phyloP scores from a whole-genome alignment of 176 grass and related monocot species.

The Pharus latifolius region DNA sequence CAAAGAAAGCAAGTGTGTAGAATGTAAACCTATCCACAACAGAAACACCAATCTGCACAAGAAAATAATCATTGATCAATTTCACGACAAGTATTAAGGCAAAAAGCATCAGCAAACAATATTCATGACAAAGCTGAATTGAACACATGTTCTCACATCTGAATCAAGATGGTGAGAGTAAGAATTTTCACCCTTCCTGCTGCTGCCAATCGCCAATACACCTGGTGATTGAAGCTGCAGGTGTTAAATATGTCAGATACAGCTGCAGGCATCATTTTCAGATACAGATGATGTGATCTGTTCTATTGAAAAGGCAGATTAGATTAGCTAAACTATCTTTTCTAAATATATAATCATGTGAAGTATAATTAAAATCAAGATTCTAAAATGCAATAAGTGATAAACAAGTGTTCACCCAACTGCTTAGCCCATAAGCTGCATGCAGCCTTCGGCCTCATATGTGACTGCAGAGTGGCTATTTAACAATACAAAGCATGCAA shows the following conservation, averaged over 20 bases:
- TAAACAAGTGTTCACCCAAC: neutral
- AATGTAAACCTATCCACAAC: constrained; percentile 98
- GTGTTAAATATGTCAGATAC: constrained; percentile 12
- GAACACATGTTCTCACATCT: constrained; percentile 58
- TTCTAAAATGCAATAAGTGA: neutral
- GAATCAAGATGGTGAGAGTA: constrained; percentile 99
- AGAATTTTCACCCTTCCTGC: constrained; percentile 99
- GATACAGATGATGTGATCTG: neutral
- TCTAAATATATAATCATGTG: neutral
- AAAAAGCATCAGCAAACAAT: neutral
- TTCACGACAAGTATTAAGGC: neutral
- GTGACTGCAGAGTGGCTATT: neutral
- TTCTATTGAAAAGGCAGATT: neutral
- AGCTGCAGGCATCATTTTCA: neutral
- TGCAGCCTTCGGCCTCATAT: neutral
- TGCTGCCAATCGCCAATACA: constrained; percentile 90
- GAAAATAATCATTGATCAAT: constrained; percentile 6
- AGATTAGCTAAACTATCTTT: neutral
- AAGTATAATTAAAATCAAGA: neutral
- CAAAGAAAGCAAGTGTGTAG: constrained; percentile 96
- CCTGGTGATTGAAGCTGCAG: constrained; percentile 92
- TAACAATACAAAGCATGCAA: neutral
- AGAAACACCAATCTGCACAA: constrained; percentile 85
- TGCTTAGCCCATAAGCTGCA: neutral
- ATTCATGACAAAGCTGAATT: neutral